Base-by-base conservation (phyloP, 2,329 filamentous ascomycete species). In the Epichloe glyceriae region DNA sequence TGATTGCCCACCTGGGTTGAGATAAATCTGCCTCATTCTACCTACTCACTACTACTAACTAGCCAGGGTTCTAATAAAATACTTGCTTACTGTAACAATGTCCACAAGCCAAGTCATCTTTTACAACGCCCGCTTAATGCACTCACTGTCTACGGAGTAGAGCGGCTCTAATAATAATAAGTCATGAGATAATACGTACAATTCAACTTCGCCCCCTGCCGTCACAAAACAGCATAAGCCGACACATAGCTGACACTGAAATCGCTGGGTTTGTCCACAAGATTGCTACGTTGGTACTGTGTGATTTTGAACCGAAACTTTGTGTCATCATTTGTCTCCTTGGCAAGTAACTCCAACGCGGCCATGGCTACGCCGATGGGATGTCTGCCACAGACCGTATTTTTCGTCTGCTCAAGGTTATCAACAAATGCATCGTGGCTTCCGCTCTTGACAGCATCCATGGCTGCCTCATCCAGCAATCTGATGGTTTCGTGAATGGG, bases 171-270 rank as follows among this genome's bases (percentile, higher is more conserved):
- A 1, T 26, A 8, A 3, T 26, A 26, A 26, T 26, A 11, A 30
- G 30, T 3, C 30, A 30, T 11, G 0, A 30, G 7, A 30, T 4
- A 30, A 30, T 10, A 30, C 30, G 8, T 14, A 15, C 37, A 12
- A 38, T 17, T 3, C 30, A 42, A 7, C 26, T 22, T 48, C 17
- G 17, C 15, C 10, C 26, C 34, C 34, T 20, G 20, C 19, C 26
- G n/a, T 52, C 48, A 89, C 35, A 89, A 62, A 15, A 90, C 74
- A 8, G 90, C 88, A 73, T 93, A 95, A 3, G 89, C 93, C 64
- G 90, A 91, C 3, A 87, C 89, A 67, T 98, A 98, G 69, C 90
- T 96, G 48, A 98, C 93, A 58, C 90, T 96, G 57, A 83, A 93
- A 56, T 95, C 88, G 15, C 63, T 66, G 1, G 83, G 72, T 33